Evolutionary conservation across 768 basidiomycete species (phyloP).

Genomic region (Tylopilus cervinicoccineus): DNA sequence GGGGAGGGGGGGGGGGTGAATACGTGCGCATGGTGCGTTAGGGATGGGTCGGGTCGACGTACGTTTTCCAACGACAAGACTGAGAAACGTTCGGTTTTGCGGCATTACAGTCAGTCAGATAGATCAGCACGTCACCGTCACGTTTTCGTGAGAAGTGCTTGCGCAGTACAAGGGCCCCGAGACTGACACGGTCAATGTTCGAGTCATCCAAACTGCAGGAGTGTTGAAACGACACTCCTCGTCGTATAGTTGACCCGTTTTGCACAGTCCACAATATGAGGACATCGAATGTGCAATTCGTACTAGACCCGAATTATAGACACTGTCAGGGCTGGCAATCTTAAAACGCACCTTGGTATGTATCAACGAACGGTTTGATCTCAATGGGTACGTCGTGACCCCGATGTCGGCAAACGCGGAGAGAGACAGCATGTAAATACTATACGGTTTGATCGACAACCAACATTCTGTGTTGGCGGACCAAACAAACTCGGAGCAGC

Average conservation of each 20-base stretch:
- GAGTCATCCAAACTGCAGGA: background rate
- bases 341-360: slow-evolving; percentile 35
- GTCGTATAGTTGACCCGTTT: slow-evolving; percentile 24
- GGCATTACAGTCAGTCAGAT: slow-evolving; percentile 9
- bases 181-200: slow-evolving; percentile 2
- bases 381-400: slow-evolving; percentile 40
- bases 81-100: slow-evolving; percentile 23
- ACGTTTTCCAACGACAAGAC: slow-evolving; percentile 22
- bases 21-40: background rate
- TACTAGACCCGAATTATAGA: slow-evolving; percentile 7
- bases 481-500: slow-evolving; percentile 10
- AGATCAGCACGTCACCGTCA: background rate
- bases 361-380: slow-evolving; percentile 34
- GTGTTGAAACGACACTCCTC: background rate
- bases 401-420: slow-evolving; percentile 45
- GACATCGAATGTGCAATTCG: slow-evolving; percentile 16
- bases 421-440: slow-evolving; percentile 42
- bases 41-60: background rate
- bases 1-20: too few species aligned
- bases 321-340: too few species aligned
- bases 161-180: slow-evolving; percentile 17
- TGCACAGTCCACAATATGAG: slow-evolving; percentile 21
- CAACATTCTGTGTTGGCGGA: too few species aligned
- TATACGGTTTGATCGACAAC: slow-evolving; percentile 14
- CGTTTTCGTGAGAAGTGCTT: background rate